Conservation (phyloP, 2,329 filamentous ascomycete species). For the Cladosporium sp. region DNA sequence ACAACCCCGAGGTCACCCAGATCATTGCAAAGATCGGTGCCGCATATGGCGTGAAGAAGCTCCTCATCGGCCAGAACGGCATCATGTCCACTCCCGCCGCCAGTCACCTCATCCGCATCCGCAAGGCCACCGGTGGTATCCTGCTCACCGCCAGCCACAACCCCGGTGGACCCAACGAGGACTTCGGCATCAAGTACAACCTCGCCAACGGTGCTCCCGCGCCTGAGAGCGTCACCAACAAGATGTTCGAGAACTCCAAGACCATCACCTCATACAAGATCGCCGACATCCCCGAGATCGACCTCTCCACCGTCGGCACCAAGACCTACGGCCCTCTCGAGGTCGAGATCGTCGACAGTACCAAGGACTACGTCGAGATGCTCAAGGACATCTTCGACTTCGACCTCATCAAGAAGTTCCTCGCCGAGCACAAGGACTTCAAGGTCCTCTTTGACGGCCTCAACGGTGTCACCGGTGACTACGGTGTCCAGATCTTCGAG, state of each 20-base stretch:
- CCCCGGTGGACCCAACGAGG: slow-evolving; percentile 91
- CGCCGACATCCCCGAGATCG: slow-evolving; percentile 79
- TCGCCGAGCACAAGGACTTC: slow-evolving; percentile 83
- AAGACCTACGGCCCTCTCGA: slow-evolving; percentile 83
- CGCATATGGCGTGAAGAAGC: slow-evolving; percentile 98
- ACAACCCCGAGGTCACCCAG: slow-evolving; percentile 95
- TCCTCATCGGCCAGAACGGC: slow-evolving; percentile 91
- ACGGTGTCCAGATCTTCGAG: slow-evolving; percentile 92
- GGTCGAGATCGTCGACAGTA: slow-evolving; percentile 93
- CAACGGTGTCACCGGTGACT: slow-evolving; percentile 91
- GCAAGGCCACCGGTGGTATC: slow-evolving; percentile 94
- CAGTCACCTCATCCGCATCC: slow-evolving; percentile 91
- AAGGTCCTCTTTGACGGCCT: slow-evolving; percentile 96
- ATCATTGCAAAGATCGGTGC: slow-evolving; percentile 96
- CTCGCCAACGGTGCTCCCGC: slow-evolving; percentile 92
- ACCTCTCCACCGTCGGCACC: slow-evolving; percentile 78
- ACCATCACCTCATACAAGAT: slow-evolving; percentile 89
- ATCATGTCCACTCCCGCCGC: slow-evolving; percentile 96
- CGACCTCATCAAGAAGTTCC: slow-evolving; percentile 90
- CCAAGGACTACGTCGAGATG: slow-evolving; percentile 87
- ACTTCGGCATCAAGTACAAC: slow-evolving; percentile 99
- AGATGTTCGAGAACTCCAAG: slow-evolving; percentile 93
- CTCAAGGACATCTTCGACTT: slow-evolving; percentile 99
- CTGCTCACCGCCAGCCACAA: slow-evolving; percentile 97
- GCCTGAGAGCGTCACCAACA: slow-evolving; percentile 95